Evolutionary conservation across 805 yeast species (phyloP).

Genomic region (Starmerella apicola): DNA sequence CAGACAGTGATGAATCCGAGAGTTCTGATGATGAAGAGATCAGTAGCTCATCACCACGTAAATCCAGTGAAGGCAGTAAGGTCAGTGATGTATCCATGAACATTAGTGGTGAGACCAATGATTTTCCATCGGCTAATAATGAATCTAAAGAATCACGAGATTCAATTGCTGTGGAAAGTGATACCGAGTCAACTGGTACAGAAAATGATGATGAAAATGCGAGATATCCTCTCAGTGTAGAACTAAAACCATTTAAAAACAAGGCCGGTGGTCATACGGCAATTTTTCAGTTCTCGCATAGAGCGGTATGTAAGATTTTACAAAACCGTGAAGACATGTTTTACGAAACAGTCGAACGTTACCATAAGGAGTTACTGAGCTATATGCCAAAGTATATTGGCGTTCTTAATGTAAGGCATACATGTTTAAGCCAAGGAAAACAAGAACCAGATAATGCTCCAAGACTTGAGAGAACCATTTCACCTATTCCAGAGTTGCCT

Average conservation of each 20-base stretch:
- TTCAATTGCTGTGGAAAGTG: conserved; percentile 2
- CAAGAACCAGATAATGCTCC: not conserved
- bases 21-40: not conserved
- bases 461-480: not conserved
- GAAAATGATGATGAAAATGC: conserved; percentile 18
- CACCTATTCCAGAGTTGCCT: not conserved
- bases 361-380: conserved; percentile 60
- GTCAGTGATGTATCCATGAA: no score
- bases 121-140: not conserved
- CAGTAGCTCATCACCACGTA: no score
- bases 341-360: conserved; percentile 77
- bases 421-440: conserved; percentile 22
- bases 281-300: conserved; percentile 76
- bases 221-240: conserved; percentile 52
- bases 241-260: conserved; percentile 78
- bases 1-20: no score
- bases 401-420: conserved; percentile 80
- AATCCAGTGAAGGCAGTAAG: not conserved
- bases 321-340: conserved; percentile 81
- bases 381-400: conserved; percentile 95
- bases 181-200: conserved; percentile 2
- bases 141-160: not conserved
- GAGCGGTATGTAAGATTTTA: conserved; percentile 88
- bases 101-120: not conserved
- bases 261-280: conserved; percentile 99